Percentiles rank a stretch among this genome's conserved stretches.
These are phyloP conservation scores for Ogataea zsoltii DNA, from an alignment of 805 yeast species.

Conservation along the genomic window DNA sequence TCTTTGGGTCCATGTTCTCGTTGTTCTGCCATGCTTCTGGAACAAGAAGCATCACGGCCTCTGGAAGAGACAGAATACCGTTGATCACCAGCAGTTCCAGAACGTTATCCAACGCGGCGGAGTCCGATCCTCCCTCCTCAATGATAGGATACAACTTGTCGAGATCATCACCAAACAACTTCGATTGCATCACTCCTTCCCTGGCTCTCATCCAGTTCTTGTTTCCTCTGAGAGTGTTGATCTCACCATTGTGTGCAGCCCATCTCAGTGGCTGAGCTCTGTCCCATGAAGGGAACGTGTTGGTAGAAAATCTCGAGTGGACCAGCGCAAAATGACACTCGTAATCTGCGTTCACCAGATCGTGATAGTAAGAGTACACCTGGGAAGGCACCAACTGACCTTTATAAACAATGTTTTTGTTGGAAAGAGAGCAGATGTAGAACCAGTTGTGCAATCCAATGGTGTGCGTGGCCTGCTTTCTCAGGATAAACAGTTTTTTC, in stretches of 20 bases:
- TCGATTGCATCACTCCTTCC: slow-evolving; percentile 93
- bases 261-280: slow-evolving; percentile 97
- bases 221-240: slow-evolving; percentile 95
- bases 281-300: slow-evolving; percentile 99
- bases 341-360: slow-evolving; percentile 85
- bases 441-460: slow-evolving; percentile 97
- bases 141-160: slow-evolving; percentile 91
- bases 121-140: slow-evolving; percentile 98
- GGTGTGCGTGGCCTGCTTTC: slow-evolving; percentile 87
- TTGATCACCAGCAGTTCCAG: slow-evolving; percentile 87
- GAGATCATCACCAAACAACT: slow-evolving; percentile 85
- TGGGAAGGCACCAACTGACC: slow-evolving; percentile 97
- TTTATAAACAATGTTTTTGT: slow-evolving; percentile 90
- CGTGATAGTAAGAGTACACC: slow-evolving; percentile 93
- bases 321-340: slow-evolving; percentile 95
- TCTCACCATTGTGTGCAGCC: slow-evolving; percentile 99
- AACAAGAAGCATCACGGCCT: slow-evolving; percentile 94
- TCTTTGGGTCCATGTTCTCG: slow-evolving; percentile 80
- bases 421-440: slow-evolving; percentile 89
- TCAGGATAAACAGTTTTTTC: slow-evolving; percentile 77
- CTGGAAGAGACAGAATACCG: slow-evolving; percentile 90
- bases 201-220: slow-evolving; percentile 99
- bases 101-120: slow-evolving; percentile 96
- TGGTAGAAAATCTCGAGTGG: slow-evolving; percentile 96
- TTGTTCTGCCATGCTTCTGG: slow-evolving; percentile 99